Conservation (phyloP, 805 yeast species). For the Candida andamanensis region DNA sequence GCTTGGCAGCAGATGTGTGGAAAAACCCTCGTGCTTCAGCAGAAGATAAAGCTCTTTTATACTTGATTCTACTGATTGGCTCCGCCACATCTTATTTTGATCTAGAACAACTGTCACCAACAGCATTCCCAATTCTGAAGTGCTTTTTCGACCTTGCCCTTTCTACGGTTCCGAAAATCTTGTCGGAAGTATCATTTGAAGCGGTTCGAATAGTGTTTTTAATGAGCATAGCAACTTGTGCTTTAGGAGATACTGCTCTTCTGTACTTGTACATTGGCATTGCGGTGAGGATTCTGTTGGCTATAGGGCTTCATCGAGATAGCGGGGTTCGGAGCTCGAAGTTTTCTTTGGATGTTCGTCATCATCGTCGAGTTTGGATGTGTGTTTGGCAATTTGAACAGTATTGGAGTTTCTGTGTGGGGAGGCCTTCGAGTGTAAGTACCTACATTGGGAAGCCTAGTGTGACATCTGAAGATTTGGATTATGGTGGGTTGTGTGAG, state of each 20-base stretch:
- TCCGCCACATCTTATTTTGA: slow-evolving; percentile 14
- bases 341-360: slow-evolving; percentile 9
- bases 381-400: slow-evolving; percentile 18
- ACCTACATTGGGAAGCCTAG: slow-evolving; percentile 10
- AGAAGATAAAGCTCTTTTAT: slow-evolving; percentile 11
- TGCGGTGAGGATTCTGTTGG: slow-evolving; percentile 14
- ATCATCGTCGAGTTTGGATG: slow-evolving; percentile 15
- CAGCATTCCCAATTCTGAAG: slow-evolving; percentile 14
- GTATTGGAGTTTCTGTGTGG: slow-evolving; percentile 21
- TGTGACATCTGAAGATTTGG: slow-evolving; percentile 5
- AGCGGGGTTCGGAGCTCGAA: slow-evolving; percentile 1
- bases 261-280: slow-evolving; percentile 16
- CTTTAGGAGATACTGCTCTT: slow-evolving; percentile 17
- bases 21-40: slow-evolving; percentile 2
- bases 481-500: slow-evolving; percentile 8
- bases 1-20: slow-evolving; percentile 11
- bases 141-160: slow-evolving; percentile 14
- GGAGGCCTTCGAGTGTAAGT: slow-evolving; percentile 15
- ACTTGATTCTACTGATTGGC: slow-evolving; percentile 15
- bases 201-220: slow-evolving; percentile 14
- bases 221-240: slow-evolving; percentile 15
- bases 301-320: slow-evolving; percentile 15
- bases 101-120: slow-evolving; percentile 4
- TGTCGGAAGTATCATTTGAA: slow-evolving; percentile 13
- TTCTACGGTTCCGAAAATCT: slow-evolving; percentile 13